Evolutionary conservation across 371 early-diverging fungal species (phyloP), one percentile per base, ranked within the genome.

Genomic region (Actinomucor elegans): DNA sequence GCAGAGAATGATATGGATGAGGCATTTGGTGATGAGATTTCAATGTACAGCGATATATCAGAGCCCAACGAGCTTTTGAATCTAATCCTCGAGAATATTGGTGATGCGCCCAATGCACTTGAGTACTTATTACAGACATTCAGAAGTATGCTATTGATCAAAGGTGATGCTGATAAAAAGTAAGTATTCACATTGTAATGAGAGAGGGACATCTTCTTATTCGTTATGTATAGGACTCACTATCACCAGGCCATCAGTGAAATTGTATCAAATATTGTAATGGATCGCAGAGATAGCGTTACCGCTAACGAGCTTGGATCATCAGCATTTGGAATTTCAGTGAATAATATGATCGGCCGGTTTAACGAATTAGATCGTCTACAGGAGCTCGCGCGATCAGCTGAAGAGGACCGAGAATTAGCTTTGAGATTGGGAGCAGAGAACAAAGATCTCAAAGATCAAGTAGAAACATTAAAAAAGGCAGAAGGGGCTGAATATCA

Each of bases 201-300:
- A 20, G 28, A 71, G 15, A 24, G 23, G 6, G 3, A 34, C 18
- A 11, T 17, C 1, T 1, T 4, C 15, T 11, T 28, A 26, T 20
- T 17, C 14, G 86, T 87, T 45, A 3, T 10, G 5, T 37, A 20
- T 47, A 83, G 78, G 61, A 80, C 71, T 11, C 80, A 84, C 34
- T 93, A 90, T 63, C 87, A 87, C 57, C 92, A 89, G 52, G 71
- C 92, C 28, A 84, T 93, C 44, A 90, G 90, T 57, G 77, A 85
- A 27, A 71, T 92, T 24, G 80, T 92, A n/a, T 77, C 85, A 4
- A 88, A 92, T 50, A 81, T 93, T 5, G 91, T 93, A 1, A 80
- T 92, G 67, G 91, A 94, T 51, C 76, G 89, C 14, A 83, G 87
- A 41, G 70, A 75, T 3, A 43, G 47, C 44, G 48, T 58, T 2